Evolutionary conservation across 768 basidiomycete species (phyloP), one percentile per base, ranked within the genome.

Genomic region (Mycena polygramma): DNA sequence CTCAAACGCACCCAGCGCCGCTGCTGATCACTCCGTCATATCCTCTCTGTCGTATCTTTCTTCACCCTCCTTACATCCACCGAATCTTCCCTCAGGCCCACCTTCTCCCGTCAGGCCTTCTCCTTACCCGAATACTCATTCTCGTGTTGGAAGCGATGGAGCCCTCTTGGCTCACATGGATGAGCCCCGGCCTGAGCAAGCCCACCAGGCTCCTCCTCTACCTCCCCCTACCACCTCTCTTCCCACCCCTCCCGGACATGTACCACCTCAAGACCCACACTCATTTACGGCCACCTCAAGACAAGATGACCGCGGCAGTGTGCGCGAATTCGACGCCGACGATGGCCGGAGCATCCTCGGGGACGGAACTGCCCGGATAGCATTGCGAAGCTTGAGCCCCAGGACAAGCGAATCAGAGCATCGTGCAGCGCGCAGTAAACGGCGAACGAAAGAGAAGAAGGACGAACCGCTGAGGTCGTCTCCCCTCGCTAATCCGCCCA

Each of bases 371-470:
- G 75, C 84, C 22, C 82, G 83, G 36, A 81, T 82, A 37, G 86
- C 86, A 2, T 76, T 86, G 6, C 78, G 86, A 49, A 82, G 77
- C 54, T 74, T 88, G 66, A 86, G 86, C 66, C 87, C 87, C 7
- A 81, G 87, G 36, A 87, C 81, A 7, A 80, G 80, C 19, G 80
- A 83, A 73, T 79, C 73, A 26, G 70, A 70, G 17, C 54, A 73
- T 17, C 68, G 48, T 26, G 22, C 60, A 53, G 62, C 60, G 63
- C 57, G 58, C 48, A 45, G 24, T 19, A 54, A 71, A 46, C 60
- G 66, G 45, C 62, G 72, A 60, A 9, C 46, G n/a, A 65, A 67
- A 57, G 10, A 59, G 57, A 77, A 73, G 30, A 57, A 49, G 41
- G 55, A 57, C 4, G 59, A n/a, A 24, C 46, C 37, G 9, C 43